Percentiles rank a stretch among this genome's conserved stretches.
Conservation (phyloP, 2,329 filamentous ascomycete species). For the Colletotrichum paranaense region DNA sequence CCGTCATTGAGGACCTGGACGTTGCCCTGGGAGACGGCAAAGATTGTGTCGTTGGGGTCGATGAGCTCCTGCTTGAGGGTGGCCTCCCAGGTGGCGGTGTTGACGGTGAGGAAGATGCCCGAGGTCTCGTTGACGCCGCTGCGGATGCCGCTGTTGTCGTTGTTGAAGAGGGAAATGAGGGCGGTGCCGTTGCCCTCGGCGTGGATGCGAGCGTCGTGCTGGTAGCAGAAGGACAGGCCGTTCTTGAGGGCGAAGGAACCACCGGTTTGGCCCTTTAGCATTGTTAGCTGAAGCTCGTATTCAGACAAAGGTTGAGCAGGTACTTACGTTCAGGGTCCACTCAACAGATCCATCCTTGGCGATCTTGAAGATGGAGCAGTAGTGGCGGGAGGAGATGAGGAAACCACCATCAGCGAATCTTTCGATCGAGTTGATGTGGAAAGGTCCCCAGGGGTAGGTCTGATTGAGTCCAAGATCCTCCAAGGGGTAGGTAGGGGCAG, state of each 20-base stretch:
- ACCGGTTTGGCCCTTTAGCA: slow-evolving; percentile 8
- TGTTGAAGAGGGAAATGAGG: slow-evolving; percentile 48
- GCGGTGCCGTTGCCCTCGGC: slow-evolving; percentile 38
- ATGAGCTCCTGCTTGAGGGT: slow-evolving; percentile 39
- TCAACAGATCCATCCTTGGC: slow-evolving; percentile 41
- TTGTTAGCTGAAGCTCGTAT: neutral
- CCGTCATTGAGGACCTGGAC: slow-evolving; percentile 60
- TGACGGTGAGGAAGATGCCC: slow-evolving; percentile 39
- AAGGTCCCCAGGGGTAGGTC: slow-evolving; percentile 61
- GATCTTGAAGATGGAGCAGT: slow-evolving; percentile 58
- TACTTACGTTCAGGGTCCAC: slow-evolving; percentile 25
- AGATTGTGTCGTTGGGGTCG: slow-evolving; percentile 43
- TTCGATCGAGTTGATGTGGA: slow-evolving; percentile 67
- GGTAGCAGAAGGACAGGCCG: slow-evolving; percentile 47
- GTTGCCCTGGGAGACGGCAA: slow-evolving; percentile 60
- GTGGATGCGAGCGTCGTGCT: slow-evolving; percentile 47
- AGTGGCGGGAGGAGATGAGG: slow-evolving; percentile 63
- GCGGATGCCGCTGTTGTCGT: slow-evolving; percentile 43
- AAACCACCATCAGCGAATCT: slow-evolving; percentile 63
- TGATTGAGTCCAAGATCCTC: slow-evolving; percentile 40
- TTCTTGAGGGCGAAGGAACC: slow-evolving; percentile 36
- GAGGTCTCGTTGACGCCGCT: slow-evolving; percentile 37
- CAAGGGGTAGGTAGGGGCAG: slow-evolving; percentile 35
- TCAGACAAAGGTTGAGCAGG: neutral
- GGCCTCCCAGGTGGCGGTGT: slow-evolving; percentile 43